Evolutionary conservation across 192 early-diverging fungal species (phyloP), one percentile per base, ranked within the genome.

Genomic region (Entomortierella beljakovae): DNA sequence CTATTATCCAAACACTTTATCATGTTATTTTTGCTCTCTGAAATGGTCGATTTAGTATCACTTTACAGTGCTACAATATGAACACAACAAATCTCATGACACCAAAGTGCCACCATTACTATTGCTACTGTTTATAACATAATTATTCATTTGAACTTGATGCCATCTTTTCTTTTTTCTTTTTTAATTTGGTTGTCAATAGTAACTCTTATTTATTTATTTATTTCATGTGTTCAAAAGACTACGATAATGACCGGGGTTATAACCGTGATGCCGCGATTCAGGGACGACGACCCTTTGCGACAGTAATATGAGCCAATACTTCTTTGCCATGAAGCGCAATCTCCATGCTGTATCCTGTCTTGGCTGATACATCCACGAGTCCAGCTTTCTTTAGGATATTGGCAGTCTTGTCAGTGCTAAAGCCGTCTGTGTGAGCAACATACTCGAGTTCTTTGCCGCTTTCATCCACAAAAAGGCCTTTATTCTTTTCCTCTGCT

Each of bases 251-350:
- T 43, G 8, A 18, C 8, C 8, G 42, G 18, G 42, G 10, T 11
- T 18, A 11, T 11, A 43, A 18, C 18, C 10, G 42, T 18, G 18
- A 22, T 23, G 11, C 22, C 29, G 32, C 6, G 5, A 15, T 46
- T 61, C 28, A 70, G 26, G 68, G 35, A 26, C 75, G 75, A 40
- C 75, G 75, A 23, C 75, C 75, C 62, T 79, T 69, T 56, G 33
- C 62, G 11, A 70, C 38, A 52, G 70, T 18, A 42, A 65, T 68
- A 31, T 79, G 61, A 5, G 49, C 60, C 61, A 52, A 77, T 37
- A 79, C 15, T 18, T 69, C 35, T 10, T 42, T 70, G 26, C 61
- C 61, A 10, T 42, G 35, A 2, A 51, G 0, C 0, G 52, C 62
- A n/a, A 55, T 56, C 31, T 54, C n/a, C 34, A 65, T 52, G 6